These are phyloP conservation scores for Fusarium paranaense DNA, from an alignment of 2,329 filamentous ascomycete genomes.

Conservation along the genomic window DNA sequence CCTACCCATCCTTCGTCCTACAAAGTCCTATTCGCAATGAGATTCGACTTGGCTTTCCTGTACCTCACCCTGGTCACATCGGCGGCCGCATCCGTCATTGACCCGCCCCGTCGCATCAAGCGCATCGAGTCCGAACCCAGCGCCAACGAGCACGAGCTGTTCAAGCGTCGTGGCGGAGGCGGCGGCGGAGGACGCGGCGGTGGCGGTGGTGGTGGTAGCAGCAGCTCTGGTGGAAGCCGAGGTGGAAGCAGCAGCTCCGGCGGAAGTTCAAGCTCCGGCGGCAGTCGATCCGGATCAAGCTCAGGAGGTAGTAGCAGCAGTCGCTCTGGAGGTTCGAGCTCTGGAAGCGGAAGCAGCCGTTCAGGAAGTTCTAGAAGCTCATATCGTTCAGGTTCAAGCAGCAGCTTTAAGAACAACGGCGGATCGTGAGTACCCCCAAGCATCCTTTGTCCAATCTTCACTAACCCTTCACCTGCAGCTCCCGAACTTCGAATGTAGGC, in stretches of 20 bases:
- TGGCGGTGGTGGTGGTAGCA: conserved; percentile 43
- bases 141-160: conserved; percentile 59
- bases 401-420: conserved; percentile 2
- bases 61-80: conserved; percentile 46
- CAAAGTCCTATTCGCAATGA: conserved; percentile 44
- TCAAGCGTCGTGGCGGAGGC: conserved; percentile 71
- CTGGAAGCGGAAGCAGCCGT: conserved; percentile 21
- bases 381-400: conserved; percentile 32
- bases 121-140: conserved; percentile 39
- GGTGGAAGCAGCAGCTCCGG: conserved; percentile 4
- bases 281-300: conserved; percentile 10
- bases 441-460: too few relatives aligned
- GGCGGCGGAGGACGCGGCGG: conserved; percentile 62
- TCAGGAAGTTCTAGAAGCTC: conserved; percentile 29
- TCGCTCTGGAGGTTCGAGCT: conserved; percentile 25
- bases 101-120: conserved; percentile 39
- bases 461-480: neutral
- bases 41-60: conserved; percentile 46
- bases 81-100: conserved; percentile 40
- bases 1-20: neutral
- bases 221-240: conserved; percentile 1
- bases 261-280: conserved; percentile 13
- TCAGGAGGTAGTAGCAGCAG: conserved; percentile 16
- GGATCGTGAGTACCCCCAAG: conserved; percentile 15
- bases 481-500: conserved; percentile 51